Conservation (phyloP, 495 filamentous ascomycete genomes). For the Talaromyces adpressus region DNA sequence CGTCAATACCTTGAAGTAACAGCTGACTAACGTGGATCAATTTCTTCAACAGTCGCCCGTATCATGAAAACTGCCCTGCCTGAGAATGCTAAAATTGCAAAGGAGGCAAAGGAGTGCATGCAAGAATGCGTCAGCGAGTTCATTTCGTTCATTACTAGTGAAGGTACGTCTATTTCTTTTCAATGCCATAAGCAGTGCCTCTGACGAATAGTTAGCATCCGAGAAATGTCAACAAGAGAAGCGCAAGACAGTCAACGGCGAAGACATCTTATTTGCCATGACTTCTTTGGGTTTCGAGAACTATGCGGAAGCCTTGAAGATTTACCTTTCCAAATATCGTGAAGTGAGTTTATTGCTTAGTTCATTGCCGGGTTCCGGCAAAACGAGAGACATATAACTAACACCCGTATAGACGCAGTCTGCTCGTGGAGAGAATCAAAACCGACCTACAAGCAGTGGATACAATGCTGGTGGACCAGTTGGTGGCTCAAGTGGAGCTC, state of each 20-base stretch:
- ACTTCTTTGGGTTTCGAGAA: slow-evolving; percentile 98
- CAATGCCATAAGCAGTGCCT: slow-evolving; percentile 12
- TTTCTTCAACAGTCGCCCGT: slow-evolving; percentile 81
- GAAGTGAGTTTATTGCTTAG: slow-evolving; percentile 61
- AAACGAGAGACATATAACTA: slow-evolving; percentile 2
- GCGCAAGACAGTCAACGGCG: slow-evolving; percentile 96
- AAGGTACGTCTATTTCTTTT: slow-evolving; percentile 52
- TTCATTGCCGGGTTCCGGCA: slow-evolving; percentile 14
- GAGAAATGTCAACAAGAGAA: slow-evolving; percentile 99
- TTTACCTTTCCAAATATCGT: slow-evolving; percentile 94
- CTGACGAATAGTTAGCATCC: slow-evolving; percentile 60
- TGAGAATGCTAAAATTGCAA: slow-evolving; percentile 98
- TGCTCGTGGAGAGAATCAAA: slow-evolving; percentile 66
- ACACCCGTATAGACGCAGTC: slow-evolving; percentile 57
- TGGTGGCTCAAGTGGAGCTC: slow-evolving; percentile 37
- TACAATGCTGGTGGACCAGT: slow-evolving; percentile 47
- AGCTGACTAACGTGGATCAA: slow-evolving; percentile 67
- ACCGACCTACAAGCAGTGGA: slow-evolving; percentile 63
- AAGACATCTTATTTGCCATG: slow-evolving; percentile 98
- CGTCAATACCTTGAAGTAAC: background rate
- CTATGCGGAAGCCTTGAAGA: slow-evolving; percentile 95
- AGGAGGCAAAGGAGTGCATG: slow-evolving; percentile 99
- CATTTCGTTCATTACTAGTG: slow-evolving; percentile 99
- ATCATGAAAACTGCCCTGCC: slow-evolving; percentile 98
- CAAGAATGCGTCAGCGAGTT: slow-evolving; percentile 99